Evolutionary conservation across 495 filamentous ascomycete genomes (phyloP).

Genomic region (Neurospora hispaniola): DNA sequence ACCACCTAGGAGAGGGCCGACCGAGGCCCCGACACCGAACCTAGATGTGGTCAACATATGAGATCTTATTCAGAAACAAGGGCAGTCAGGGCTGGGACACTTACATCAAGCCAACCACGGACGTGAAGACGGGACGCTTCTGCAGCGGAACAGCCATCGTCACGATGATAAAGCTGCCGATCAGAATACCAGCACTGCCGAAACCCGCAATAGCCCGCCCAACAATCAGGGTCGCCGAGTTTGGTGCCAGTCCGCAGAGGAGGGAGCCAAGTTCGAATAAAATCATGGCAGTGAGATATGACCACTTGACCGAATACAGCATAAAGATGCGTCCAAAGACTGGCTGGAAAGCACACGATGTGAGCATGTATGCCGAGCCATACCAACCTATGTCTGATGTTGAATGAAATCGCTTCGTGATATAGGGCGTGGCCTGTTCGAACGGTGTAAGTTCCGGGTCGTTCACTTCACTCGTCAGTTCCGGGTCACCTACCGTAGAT

Average conservation of each 20-base stretch:
- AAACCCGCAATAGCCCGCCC: slow-evolving; percentile 49
- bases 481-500: slow-evolving; percentile 23
- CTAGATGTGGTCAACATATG: slow-evolving; percentile 24
- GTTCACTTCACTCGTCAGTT: not conserved
- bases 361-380: slow-evolving; percentile 43
- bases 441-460: not conserved
- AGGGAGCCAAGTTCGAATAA: slow-evolving; percentile 44
- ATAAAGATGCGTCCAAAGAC: slow-evolving; percentile 43
- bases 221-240: slow-evolving; percentile 42
- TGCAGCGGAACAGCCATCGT: slow-evolving; percentile 38
- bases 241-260: slow-evolving; percentile 44
- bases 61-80: slow-evolving; percentile 17
- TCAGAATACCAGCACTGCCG: slow-evolving; percentile 32
- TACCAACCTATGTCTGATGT: slow-evolving; percentile 47
- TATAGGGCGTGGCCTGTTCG: slow-evolving; percentile 17
- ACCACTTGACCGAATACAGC: slow-evolving; percentile 32
- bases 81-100: not conserved
- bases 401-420: slow-evolving; percentile 38
- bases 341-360: slow-evolving; percentile 31
- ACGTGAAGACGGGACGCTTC: slow-evolving; percentile 32
- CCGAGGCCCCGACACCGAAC: slow-evolving; percentile 34
- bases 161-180: slow-evolving; percentile 37
- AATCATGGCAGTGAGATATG: slow-evolving; percentile 30
- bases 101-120: slow-evolving; percentile 23
- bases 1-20: slow-evolving; percentile 37